Evolutionary conservation across 139 green algal species (phyloP), one percentile per base, ranked within the genome.

Genomic region (Tetradesmus lagerheimii): DNA sequence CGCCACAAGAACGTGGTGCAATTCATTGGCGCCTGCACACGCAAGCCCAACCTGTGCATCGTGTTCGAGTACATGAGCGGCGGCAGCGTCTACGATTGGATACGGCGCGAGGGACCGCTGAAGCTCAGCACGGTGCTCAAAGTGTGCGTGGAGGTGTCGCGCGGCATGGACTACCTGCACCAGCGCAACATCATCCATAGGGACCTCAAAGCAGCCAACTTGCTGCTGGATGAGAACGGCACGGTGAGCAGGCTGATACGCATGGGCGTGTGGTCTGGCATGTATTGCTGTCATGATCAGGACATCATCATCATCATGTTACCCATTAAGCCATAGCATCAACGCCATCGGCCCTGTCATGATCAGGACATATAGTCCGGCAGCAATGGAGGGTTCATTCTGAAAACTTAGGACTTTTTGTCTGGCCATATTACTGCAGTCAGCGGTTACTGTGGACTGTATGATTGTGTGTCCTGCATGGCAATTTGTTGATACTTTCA

Each of bases 91-190:
- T 99, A 98, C 92, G 97, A 99, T 86, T 98, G 97, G 93, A 94
- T 99, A 29, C 96, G 97, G 45, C 91, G 96, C 82, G 94, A 91
- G 31, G 88, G 88, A 0, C 80, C 88, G 12, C 45, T 91, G 4
- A 81, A 81, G 66, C 78, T 91, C 18, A 87, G 38, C 53, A 45
- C 78, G 78, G 87, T 98, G 15, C 85, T 99, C 0, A 98, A 98
- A 89, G 92, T 98, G 57, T 95, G 90, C 34, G 79, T 96, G 64
- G 98, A 99, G 87, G 96, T 99, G 50, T 96, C 93, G n/a, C 91
- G 96, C 16, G 98, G 98, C 45, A 99, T 99, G 98, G 98, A 99
- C 93, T 99, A 99, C 95, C 93, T 99, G 90, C 98, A 99, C 93
- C 97, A 99, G 93, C 96, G 96, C 39, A 98, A 99, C 29, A 99